Percentiles rank a stretch among this genome's conserved stretches.
Evolutionary conservation across 2,329 filamentous ascomycete genomes (phyloP).

Genomic region (Berkeleyomyces rouxiae): DNA sequence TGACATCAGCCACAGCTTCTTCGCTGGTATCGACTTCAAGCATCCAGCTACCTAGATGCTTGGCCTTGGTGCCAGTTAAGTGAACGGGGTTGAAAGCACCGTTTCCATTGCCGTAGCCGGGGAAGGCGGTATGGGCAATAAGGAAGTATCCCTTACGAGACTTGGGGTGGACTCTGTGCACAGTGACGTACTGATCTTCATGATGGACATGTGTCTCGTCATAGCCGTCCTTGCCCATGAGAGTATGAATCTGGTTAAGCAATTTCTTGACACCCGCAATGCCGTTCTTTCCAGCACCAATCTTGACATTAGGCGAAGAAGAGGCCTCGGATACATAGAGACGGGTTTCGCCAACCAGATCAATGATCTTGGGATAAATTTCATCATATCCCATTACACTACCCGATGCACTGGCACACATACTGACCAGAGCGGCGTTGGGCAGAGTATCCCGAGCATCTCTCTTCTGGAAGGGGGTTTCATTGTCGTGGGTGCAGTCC

Average conservation of each 20-base stretch:
- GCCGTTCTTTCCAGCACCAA: constrained; percentile 58
- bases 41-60: constrained; percentile 78
- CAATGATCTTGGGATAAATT: constrained; percentile 82
- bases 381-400: constrained; percentile 98
- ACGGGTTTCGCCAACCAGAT: constrained; percentile 78
- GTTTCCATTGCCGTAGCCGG: constrained; percentile 73
- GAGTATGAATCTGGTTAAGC: constrained; percentile 81
- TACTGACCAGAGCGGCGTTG: constrained; percentile 82
- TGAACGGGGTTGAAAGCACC: constrained; percentile 64
- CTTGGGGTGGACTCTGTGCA: constrained; percentile 84
- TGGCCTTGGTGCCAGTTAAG: constrained; percentile 69
- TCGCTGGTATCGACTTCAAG: constrained; percentile 71
- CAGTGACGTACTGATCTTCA: constrained; percentile 88
- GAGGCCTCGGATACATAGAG: constrained; percentile 69
- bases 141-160: constrained; percentile 89
- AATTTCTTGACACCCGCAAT: constrained; percentile 86
- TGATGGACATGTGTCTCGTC: constrained; percentile 95
- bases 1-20: constrained; percentile 46
- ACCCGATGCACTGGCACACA: constrained; percentile 88
- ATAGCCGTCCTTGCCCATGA: constrained; percentile 91
- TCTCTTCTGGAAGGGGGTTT: constrained; percentile 85
- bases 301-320: constrained; percentile 36
- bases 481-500: constrained; percentile 98
- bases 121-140: constrained; percentile 90
- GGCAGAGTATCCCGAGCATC: constrained; percentile 87